Conservation (phyloP, 768 basidiomycete genomes). For the Ramaria rubella region DNA sequence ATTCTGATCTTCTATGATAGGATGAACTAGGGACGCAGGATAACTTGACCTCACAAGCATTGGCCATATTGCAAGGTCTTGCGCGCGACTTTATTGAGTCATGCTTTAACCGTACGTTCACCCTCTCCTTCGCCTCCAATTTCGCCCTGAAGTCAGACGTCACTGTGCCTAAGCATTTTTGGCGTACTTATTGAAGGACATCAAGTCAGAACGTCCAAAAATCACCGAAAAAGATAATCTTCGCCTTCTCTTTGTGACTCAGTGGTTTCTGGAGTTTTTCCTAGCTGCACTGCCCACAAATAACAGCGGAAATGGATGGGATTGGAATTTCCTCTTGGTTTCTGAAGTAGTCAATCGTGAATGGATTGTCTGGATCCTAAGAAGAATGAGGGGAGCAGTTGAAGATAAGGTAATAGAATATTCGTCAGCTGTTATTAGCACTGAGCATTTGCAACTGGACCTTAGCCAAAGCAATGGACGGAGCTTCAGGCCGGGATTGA, state of each 20-base stretch:
- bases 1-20: neutral
- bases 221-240: constrained; percentile 94
- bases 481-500: constrained; percentile 93
- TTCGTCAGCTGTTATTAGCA: neutral
- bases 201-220: constrained; percentile 84
- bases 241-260: constrained; percentile 76
- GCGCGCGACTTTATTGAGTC: constrained; percentile 70
- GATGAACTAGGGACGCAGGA: constrained; percentile 68
- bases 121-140: constrained; percentile 20
- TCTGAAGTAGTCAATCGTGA: constrained; percentile 80
- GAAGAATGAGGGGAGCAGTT: constrained; percentile 79
- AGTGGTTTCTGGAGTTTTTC: constrained; percentile 94
- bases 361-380: constrained; percentile 88
- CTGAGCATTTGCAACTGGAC: constrained; percentile 5
- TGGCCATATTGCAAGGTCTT: constrained; percentile 56
- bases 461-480: constrained; percentile 86
- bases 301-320: constrained; percentile 32
- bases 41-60: constrained; percentile 60
- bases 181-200: constrained; percentile 79
- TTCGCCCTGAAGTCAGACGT: constrained; percentile 6
- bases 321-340: constrained; percentile 53
- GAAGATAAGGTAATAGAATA: constrained; percentile 75
- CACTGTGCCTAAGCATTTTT: constrained; percentile 62
- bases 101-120: constrained; percentile 82
- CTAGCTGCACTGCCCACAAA: constrained; percentile 39